Percentiles rank a stretch among this genome's conserved stretches.
Evolutionary conservation across 345 rosid genomes (phyloP).

Genomic region (Pelargonium nanum): DNA sequence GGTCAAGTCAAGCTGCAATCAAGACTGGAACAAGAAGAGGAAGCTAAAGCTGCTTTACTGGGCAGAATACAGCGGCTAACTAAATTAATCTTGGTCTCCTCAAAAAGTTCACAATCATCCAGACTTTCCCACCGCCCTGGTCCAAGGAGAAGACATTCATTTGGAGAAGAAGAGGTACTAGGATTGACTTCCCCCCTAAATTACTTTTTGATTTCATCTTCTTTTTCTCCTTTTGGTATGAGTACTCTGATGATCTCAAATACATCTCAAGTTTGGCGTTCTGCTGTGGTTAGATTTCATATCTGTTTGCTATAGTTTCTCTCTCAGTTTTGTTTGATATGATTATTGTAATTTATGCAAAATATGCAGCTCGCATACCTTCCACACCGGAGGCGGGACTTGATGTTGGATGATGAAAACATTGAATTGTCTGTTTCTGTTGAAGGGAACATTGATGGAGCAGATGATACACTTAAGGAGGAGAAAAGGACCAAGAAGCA

Average conservation of each 20-base stretch:
- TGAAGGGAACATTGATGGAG: constrained; percentile 54
- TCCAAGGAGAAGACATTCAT: constrained; percentile 95
- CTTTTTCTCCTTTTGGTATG: constrained; percentile 3
- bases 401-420: constrained; percentile 86
- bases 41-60: constrained; percentile 90
- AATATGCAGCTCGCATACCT: constrained; percentile 81
- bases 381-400: constrained; percentile 87
- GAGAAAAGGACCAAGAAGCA: constrained; percentile 82
- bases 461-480: constrained; percentile 49
- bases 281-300: neutral
- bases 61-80: constrained; percentile 92
- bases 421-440: constrained; percentile 63
- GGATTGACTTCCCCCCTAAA: neutral
- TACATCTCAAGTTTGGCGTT: neutral
- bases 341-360: constrained; percentile 14
- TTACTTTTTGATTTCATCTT: neutral
- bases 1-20: constrained; percentile 91
- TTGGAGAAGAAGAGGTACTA: constrained; percentile 99
- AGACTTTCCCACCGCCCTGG: constrained; percentile 58
- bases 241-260: constrained; percentile 4
- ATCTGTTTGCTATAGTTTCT: neutral
- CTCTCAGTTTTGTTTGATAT: constrained; percentile 15
- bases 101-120: constrained; percentile 71
- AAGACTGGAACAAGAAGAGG: constrained; percentile 96
- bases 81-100: constrained; percentile 88